Conservation (phyloP, 1,139 yeast species). For the Kodamaea alishanica region DNA sequence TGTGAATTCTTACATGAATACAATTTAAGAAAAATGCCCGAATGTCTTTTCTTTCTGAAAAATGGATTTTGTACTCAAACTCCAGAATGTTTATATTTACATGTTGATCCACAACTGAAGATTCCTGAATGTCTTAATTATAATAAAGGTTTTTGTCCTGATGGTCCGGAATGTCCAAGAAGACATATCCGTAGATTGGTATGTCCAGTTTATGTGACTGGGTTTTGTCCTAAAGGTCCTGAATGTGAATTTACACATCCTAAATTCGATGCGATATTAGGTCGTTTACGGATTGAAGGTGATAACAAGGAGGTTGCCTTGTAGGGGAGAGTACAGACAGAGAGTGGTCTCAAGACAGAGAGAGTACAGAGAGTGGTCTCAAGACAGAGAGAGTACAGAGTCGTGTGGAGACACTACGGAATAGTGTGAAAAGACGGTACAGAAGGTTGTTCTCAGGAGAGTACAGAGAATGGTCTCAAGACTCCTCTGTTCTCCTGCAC, state of each 20-base stretch:
- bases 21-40: conserved; percentile 93
- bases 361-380: too few species aligned
- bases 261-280: conserved; percentile 44
- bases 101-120: conserved; percentile 84
- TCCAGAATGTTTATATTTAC: conserved; percentile 91
- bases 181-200: conserved; percentile 75
- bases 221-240: conserved; percentile 84
- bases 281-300: conserved; percentile 48
- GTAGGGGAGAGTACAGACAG: not conserved
- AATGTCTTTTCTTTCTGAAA: conserved; percentile 81
- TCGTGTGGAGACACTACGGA: too few species aligned
- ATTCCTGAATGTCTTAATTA: conserved; percentile 85
- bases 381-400: too few species aligned
- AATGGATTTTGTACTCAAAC: conserved; percentile 93
- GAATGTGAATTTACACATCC: conserved; percentile 62
- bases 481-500: too few species aligned
- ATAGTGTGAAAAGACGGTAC: too few species aligned
- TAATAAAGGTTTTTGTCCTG: conserved; percentile 85
- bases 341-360: too few species aligned
- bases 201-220: conserved; percentile 83
- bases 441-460: too few species aligned
- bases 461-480: too few species aligned
- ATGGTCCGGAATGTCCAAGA: conserved; percentile 82
- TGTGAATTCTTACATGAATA: conserved; percentile 97
- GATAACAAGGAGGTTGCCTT: conserved; percentile 24